Base-by-base conservation (phyloP, 139 green algal species). In the Chlorella sp. region DNA sequence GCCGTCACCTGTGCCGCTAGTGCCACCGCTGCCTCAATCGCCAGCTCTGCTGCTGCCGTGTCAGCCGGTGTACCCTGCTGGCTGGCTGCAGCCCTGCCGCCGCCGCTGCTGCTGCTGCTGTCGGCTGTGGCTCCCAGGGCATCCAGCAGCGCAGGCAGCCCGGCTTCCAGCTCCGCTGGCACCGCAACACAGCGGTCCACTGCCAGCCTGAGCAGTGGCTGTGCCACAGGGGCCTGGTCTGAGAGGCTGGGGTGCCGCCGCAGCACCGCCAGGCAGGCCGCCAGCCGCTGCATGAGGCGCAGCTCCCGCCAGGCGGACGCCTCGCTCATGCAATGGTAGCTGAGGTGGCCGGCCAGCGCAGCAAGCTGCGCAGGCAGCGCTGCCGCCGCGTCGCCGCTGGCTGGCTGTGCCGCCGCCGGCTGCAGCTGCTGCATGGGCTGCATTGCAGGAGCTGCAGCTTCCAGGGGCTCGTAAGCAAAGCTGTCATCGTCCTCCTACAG, bases 401-500 rank as follows among this genome's bases (percentile, higher is more conserved):
- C 51, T 60, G 2, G 13, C 24, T 11, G 51, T 24, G 17, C 26
- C 28, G 26, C 51, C 26, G 7, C 44, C 36, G 72, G 67, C 43
- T 70, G 77, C 77, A n/a, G 54, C 54, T 36, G 36, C 54, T 64
- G 32, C 44, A 30, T 1, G 0, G 72, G 51, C 75, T 48, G 75
- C 51, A 26, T 34, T 22, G 60, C 41, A 46, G 78, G 20, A 26
- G 30, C 28, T 26, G 69, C 38, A 26, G 54, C n/a, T 34, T 84
- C 65, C 7, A 87, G 76, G 2, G 69, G 75, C 65, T 87, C 84
- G 24, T 87, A 87, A 0, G 38, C 30, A 0, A 16, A 24, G 38
- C 69, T 68, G 32, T 84, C 76, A 17, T 69, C 75, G 22, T 87
- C 84, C 36, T 80, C 76, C 84, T 78, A 73, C n/a, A 32, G 4